Evolutionary conservation across 148 eudicot species (phyloP), one percentile per base, ranked within the genome.

Genomic region (Euryodendron excelsum): DNA sequence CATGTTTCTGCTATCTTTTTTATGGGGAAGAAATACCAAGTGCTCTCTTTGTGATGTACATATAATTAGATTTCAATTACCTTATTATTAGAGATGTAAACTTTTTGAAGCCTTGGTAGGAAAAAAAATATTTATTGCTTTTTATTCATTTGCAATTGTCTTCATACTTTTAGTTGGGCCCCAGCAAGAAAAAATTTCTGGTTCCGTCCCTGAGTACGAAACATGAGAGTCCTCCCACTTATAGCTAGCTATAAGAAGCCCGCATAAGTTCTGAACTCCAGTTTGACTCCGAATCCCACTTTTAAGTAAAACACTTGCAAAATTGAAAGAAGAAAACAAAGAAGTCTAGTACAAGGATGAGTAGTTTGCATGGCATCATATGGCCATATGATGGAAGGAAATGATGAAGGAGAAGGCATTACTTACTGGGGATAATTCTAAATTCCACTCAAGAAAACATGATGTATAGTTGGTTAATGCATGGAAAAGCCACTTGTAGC

Each of bases 381-480:
- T 41, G 39, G 17, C 52, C 60, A 52, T 72, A 21, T 20, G 62
- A 72, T 31, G 17, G 14, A 27, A 8, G 11, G 41, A 21, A 62
- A 44, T 17, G 62, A 72, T 1, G 11, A 72, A 50, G 6, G 34
- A 58, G n/a, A 74, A 23, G 33, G 5, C 2, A 36, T 11, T 60
- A 75, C 34, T 27, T 75, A 59, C 17, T 28, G 3, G 33, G 75
- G 59, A 33, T n/a, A 71, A 15, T n/a, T 63, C 53, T 8, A 39
- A 17, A 47, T 45, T 34, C 25, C 75, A 55, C 69, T 39, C 56
- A 78, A 37, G 48, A 78, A 18, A 47, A 55, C 9, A 50, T n/a
- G n/a, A 58, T 9, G 60, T 5, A 71, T 13, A 11, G 20, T 65
- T 44, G 25, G 33, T n/a, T 61, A 28, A 23, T 34, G 27, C 25